Base-by-base conservation (phyloP, 768 basidiomycete genomes). In the Cantharellus anzutake region DNA sequence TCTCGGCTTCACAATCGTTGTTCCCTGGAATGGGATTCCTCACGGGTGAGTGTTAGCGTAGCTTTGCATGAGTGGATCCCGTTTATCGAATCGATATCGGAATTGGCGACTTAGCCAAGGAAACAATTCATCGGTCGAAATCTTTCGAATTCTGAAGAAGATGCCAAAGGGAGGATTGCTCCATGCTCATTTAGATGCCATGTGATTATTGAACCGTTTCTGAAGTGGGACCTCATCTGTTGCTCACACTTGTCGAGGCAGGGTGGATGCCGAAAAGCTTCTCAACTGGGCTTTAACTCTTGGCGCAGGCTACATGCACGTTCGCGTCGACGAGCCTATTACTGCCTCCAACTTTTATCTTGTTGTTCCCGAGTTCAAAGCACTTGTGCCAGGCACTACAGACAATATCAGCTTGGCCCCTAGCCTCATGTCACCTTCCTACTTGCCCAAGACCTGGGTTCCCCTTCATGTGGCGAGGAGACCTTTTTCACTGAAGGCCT, bases 151-250 rank as follows among this genome's bases (percentile, higher is more conserved):
- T 38, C 65, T 87, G 60, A 74, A 71, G 65, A 81, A 80, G 82
- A 85, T 88, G 83, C 86, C 86, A 2, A 88, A 87, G 69, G 86
- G 86, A 44, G 83, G 76, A 0, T 73, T 88, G 2, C 71, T 89
- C 11, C 85, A 88, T 64, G 78, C 74, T 0, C 86, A 88, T 66
- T 71, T 88, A n/a, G 84, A 84, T 65, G 81, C 83, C 4, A 62
- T 53, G 61, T 62, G 44, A 60, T 51, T 60, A 50, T 5, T 40
- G 20, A 56, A 29, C 50, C 4, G 20, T 3, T 42, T 59, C 41
- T 42, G 16, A 11, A 29, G 11, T 11, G 11, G 44, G 11, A 11
- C 29, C 44, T 48, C 29, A 11, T 48, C 44, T 48, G 11, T 48
- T 29, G 11, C 44, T 48, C 44, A 11, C 44, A 11, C 52, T 55